phyloP scores from a whole-genome alignment of 2,329 filamentous ascomycete genomes.

The Xylaria sp. region DNA sequence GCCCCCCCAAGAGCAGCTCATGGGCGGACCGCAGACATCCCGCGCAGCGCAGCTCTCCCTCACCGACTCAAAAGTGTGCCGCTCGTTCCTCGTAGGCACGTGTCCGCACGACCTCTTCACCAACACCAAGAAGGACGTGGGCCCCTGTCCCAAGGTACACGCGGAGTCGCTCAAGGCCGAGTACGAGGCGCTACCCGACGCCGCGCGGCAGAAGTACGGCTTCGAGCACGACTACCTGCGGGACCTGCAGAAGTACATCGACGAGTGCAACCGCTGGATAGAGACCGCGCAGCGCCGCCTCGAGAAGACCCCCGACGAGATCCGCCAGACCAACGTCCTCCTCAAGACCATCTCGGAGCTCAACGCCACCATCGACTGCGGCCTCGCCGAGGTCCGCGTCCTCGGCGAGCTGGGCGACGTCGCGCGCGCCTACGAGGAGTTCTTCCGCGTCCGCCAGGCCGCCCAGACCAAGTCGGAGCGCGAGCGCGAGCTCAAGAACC shows the following conservation, averaged over 20 bases:
- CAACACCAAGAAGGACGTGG: constrained; percentile 98
- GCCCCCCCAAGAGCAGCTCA: constrained; percentile 79
- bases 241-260: constrained; percentile 96
- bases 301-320: constrained; percentile 98
- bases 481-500: constrained; percentile 87
- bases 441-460: constrained; percentile 84
- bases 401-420: constrained; percentile 86
- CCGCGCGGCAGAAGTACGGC: constrained; percentile 80
- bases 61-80: constrained; percentile 92
- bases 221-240: constrained; percentile 98
- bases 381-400: constrained; percentile 85
- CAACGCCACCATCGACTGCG: constrained; percentile 79
- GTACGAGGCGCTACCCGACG: constrained; percentile 78
- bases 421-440: constrained; percentile 84
- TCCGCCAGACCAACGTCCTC: constrained; percentile 90
- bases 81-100: constrained; percentile 90
- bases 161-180: constrained; percentile 88
- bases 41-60: constrained; percentile 86
- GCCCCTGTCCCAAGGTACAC: constrained; percentile 88
- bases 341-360: constrained; percentile 89
- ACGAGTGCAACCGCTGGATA: constrained; percentile 95
- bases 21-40: constrained; percentile 79
- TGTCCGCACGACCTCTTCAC: constrained; percentile 99
- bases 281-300: constrained; percentile 88
- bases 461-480: constrained; percentile 84